phyloP scores from a whole-genome alignment of 1,284 basidiomycete species.

The Acaromyces ingoldii region DNA sequence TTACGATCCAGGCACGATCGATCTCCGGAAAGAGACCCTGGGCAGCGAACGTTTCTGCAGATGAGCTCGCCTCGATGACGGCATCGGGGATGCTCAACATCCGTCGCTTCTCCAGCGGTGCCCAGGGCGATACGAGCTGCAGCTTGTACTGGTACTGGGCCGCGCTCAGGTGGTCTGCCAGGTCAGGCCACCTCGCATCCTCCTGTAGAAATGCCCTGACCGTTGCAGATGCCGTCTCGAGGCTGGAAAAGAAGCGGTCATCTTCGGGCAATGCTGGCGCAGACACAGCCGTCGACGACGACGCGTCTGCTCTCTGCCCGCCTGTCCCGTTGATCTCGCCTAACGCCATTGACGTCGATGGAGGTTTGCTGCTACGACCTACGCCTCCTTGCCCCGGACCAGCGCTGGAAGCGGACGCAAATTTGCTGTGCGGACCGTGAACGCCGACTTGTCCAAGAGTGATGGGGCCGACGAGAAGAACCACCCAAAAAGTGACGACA shows the following conservation, averaged over 20 bases:
- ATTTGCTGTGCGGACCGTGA: no score
- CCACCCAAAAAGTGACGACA: no score
- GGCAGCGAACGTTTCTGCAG: constrained; percentile 10
- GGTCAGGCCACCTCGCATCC: constrained; percentile 6
- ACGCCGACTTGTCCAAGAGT: no score
- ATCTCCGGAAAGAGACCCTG: constrained; percentile 83
- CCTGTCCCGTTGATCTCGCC: no score
- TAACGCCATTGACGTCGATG: no score
- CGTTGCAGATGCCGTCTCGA: background rate
- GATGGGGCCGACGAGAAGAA: no score
- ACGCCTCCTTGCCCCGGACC: no score
- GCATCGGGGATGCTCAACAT: constrained; percentile 14
- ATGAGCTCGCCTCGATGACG: constrained; percentile 17
- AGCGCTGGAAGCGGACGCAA: no score
- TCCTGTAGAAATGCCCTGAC: constrained; percentile 5
- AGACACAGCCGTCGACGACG: no score
- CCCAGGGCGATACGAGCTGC: constrained; percentile 10
- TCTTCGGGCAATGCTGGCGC: background rate
- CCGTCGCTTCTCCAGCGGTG: constrained; percentile 3
- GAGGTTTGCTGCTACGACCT: no score
- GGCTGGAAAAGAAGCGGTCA: constrained; percentile 7
- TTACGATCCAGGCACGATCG: constrained; percentile 89
- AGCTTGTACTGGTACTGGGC: constrained; percentile 12
- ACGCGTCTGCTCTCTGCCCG: no score
- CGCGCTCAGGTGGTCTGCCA: constrained; percentile 12